Evolutionary conservation across 257 asterid genomes (phyloP).

Genomic region (Asclepias syriaca): DNA sequence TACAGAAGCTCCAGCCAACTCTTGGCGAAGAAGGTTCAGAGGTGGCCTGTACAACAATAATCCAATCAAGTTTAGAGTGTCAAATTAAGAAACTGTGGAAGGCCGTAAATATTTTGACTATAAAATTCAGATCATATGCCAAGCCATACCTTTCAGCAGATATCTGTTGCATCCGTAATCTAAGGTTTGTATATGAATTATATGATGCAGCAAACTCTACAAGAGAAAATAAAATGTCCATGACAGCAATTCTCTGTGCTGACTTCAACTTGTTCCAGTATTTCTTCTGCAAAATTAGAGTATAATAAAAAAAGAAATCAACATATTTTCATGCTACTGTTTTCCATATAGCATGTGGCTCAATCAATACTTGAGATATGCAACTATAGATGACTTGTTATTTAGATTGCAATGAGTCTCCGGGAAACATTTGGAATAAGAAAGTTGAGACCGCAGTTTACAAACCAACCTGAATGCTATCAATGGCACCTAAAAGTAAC

Average conservation of each 20-base stretch:
- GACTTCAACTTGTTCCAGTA: conserved; percentile 83
- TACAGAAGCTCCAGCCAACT: conserved; percentile 86
- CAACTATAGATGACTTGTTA: background rate
- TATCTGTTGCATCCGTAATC: conserved; percentile 78
- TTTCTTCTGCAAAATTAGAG: conserved; percentile 60
- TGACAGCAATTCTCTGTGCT: conserved; percentile 65
- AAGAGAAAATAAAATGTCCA: conserved; percentile 85
- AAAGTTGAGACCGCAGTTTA: background rate
- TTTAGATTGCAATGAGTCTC: background rate
- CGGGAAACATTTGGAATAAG: background rate
- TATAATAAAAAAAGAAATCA: conserved; percentile 5
- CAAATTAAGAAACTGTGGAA: conserved; percentile 3
- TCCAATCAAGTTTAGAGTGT: conserved; percentile 6
- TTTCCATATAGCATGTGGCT: background rate
- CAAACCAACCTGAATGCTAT: conserved; percentile 75
- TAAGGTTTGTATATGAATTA: conserved; percentile 82
- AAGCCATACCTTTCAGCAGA: conserved; percentile 71
- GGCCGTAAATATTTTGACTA: conserved; percentile 10
- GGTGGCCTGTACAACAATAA: conserved; percentile 67
- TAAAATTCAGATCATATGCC: conserved; percentile 12
- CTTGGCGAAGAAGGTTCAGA: conserved; percentile 96
- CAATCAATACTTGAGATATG: background rate
- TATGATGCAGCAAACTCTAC: conserved; percentile 96
- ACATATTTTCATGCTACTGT: background rate
- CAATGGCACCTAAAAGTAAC: conserved; percentile 85